Conservation (phyloP, 257 asterid species). For the Striga asiatica region DNA sequence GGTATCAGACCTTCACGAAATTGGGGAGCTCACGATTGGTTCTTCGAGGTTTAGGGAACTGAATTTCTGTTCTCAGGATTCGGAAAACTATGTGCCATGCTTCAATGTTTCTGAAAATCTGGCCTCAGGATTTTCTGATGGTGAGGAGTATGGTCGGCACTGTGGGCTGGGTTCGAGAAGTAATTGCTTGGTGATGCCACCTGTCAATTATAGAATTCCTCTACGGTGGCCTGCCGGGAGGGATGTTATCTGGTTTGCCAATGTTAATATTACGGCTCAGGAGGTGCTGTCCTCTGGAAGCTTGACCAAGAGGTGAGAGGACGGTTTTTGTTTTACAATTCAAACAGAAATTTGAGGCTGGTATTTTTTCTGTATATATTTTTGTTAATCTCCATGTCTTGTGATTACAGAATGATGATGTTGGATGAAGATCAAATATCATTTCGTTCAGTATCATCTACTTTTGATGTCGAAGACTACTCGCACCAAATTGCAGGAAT, state of each 20-base stretch:
- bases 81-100: constrained; percentile 83
- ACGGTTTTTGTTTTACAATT: constrained; percentile 14
- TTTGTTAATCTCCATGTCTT: constrained; percentile 1
- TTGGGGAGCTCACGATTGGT: constrained; percentile 81
- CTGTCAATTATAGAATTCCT: constrained; percentile 73
- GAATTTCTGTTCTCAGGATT: constrained; percentile 65
- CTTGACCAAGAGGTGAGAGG: constrained; percentile 76
- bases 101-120: constrained; percentile 74
- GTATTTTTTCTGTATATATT: not conserved
- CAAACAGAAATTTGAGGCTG: not conserved
- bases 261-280: constrained; percentile 94
- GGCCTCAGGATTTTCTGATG: constrained; percentile 54
- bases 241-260: constrained; percentile 95
- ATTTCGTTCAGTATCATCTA: constrained; percentile 76
- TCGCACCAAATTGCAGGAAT: constrained; percentile 98
- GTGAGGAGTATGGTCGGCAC: constrained; percentile 61
- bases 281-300: constrained; percentile 94
- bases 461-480: constrained; percentile 93
- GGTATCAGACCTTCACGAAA: constrained; percentile 71
- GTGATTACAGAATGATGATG: constrained; percentile 85
- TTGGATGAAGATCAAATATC: constrained; percentile 96
- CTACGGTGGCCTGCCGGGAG: constrained; percentile 93
- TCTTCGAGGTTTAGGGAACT: constrained; percentile 52
- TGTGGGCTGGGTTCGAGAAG: constrained; percentile 47
- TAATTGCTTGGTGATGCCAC: constrained; percentile 79